These are phyloP conservation scores for Colletotrichum sp. DNA, from an alignment of 2,329 filamentous ascomycete genomes.

Conservation along the genomic window DNA sequence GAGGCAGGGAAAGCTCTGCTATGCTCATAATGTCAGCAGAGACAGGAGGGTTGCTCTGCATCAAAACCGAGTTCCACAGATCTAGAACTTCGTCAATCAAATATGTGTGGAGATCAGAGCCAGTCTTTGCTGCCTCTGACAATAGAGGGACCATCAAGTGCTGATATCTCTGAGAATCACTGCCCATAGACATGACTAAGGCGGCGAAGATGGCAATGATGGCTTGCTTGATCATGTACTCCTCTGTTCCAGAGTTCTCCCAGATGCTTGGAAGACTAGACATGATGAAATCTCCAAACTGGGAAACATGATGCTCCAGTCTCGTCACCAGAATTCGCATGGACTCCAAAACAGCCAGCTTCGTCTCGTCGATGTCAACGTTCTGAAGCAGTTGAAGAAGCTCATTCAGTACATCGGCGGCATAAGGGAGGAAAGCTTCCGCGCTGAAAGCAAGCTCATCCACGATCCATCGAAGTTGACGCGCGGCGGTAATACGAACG, in stretches of 20 bases:
- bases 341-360: slow-evolving; percentile 87
- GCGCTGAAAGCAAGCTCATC: slow-evolving; percentile 85
- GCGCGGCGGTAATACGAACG: slow-evolving; percentile 87
- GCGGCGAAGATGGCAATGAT: slow-evolving; percentile 86
- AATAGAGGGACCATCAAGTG: slow-evolving; percentile 82
- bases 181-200: slow-evolving; percentile 85
- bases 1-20: slow-evolving; percentile 65
- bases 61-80: slow-evolving; percentile 80
- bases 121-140: slow-evolving; percentile 76
- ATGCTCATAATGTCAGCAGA: slow-evolving; percentile 67
- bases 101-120: slow-evolving; percentile 78
- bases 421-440: slow-evolving; percentile 78
- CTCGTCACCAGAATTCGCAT: slow-evolving; percentile 81
- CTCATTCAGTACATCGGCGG: slow-evolving; percentile 72
- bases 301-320: slow-evolving; percentile 74
- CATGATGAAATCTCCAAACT: slow-evolving; percentile 82
- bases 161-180: slow-evolving; percentile 79
- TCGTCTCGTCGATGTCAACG: slow-evolving; percentile 84
- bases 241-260: slow-evolving; percentile 79
- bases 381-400: slow-evolving; percentile 81
- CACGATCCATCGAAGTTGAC: slow-evolving; percentile 80
- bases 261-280: slow-evolving; percentile 80
- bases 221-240: slow-evolving; percentile 92
- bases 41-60: slow-evolving; percentile 67
- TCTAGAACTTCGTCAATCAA: slow-evolving; percentile 92